phyloP scores from a whole-genome alignment of 768 basidiomycete species.

The Gyrodon lividus region DNA sequence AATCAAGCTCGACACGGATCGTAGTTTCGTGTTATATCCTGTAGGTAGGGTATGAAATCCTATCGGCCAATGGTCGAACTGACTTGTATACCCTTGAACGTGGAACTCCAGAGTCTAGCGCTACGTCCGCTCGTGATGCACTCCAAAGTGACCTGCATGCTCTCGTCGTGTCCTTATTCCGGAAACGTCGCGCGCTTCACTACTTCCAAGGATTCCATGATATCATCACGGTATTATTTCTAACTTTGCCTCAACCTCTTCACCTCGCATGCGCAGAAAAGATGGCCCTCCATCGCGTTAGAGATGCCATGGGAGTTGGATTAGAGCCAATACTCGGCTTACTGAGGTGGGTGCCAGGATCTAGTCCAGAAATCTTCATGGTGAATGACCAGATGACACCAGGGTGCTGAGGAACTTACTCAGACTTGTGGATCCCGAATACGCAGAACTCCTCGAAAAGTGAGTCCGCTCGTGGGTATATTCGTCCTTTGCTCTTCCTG shows the following conservation, averaged over 20 bases:
- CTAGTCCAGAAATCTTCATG: background rate
- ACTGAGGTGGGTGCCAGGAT: constrained; percentile 48
- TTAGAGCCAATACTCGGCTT: constrained; percentile 85
- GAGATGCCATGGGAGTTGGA: constrained; percentile 86
- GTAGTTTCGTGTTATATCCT: constrained; percentile 92
- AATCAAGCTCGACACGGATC: constrained; percentile 84
- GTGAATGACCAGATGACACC: background rate
- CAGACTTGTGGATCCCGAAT: constrained; percentile 64
- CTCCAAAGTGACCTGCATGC: constrained; percentile 67
- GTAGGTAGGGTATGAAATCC: constrained; percentile 52
- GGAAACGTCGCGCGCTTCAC: constrained; percentile 65
- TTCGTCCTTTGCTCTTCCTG: background rate
- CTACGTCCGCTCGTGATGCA: constrained; percentile 36
- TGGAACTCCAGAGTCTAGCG: constrained; percentile 21
- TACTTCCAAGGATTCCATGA: constrained; percentile 97
- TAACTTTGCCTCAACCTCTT: constrained; percentile 64
- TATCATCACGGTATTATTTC: constrained; percentile 79
- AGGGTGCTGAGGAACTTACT: constrained; percentile 78
- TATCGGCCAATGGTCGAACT: constrained; percentile 12
- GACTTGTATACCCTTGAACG: constrained; percentile 6
- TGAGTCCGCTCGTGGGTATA: constrained; percentile 30
- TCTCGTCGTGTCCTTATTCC: constrained; percentile 73
- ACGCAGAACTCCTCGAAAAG: constrained; percentile 68
- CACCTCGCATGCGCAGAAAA: constrained; percentile 52
- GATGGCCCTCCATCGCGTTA: constrained; percentile 41